A percentile compares a stretch with the other conserved stretches of the same genome.
Conservation (phyloP, 2,329 filamentous ascomycete species). For the Paramyrothecium roridum region DNA sequence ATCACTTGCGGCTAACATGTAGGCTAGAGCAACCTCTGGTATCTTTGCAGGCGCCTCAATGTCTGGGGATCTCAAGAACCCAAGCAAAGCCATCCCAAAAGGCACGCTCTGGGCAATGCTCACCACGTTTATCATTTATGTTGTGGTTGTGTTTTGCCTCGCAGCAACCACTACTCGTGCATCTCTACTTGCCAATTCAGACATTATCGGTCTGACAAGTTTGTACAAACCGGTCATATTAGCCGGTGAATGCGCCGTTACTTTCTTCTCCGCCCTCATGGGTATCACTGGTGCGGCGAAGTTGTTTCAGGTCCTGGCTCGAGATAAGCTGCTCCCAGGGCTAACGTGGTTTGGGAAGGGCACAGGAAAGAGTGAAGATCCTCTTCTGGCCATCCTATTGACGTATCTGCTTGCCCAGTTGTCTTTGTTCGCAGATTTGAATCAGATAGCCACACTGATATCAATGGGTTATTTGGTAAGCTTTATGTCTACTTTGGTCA, state of each 20-base stretch:
- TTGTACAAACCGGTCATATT: constrained; percentile 71
- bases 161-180: constrained; percentile 71
- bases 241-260: constrained; percentile 77
- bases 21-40: constrained; percentile 43
- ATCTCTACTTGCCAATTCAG: constrained; percentile 71
- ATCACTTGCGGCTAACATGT: constrained; percentile 5
- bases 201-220: constrained; percentile 79
- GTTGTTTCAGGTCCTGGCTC: constrained; percentile 76
- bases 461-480: constrained; percentile 80
- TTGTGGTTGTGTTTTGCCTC: constrained; percentile 74
- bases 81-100: constrained; percentile 78
- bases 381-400: constrained; percentile 70
- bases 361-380: constrained; percentile 69
- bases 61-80: constrained; percentile 81
- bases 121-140: constrained; percentile 73
- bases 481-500: too few species aligned
- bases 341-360: constrained; percentile 72
- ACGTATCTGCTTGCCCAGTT: constrained; percentile 75
- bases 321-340: constrained; percentile 76
- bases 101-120: constrained; percentile 78
- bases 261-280: constrained; percentile 84
- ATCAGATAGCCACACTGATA: constrained; percentile 84
- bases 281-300: constrained; percentile 83
- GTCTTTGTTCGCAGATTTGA: constrained; percentile 78
- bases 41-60: constrained; percentile 77